Base-by-base conservation (phyloP, 768 basidiomycete genomes). In the Asterophora parasitica region DNA sequence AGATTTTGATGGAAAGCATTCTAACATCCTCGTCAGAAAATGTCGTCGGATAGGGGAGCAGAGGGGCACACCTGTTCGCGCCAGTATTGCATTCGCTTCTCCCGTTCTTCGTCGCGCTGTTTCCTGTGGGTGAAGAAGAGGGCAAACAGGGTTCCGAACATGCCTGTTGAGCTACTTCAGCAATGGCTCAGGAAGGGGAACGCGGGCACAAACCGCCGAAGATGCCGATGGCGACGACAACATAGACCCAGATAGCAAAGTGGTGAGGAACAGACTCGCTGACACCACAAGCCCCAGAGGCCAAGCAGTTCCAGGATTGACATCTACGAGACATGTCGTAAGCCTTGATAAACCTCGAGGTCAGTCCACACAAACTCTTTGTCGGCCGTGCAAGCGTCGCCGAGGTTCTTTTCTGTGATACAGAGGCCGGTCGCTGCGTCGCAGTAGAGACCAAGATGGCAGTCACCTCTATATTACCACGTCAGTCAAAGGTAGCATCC, bases 81-180 rank as follows among this genome's bases (percentile, higher is more conserved):
- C 85, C 91, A 92, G 67, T 93, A 92, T 61, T 91, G 88, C 35
- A 83, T 69, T 55, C 91, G 84, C 65, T 85, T 91, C 68, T 88
- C 83, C 38, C 88, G 83, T 58, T 92, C 89, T 49, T 71, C 65
- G 34, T 83, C 82, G 55, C 91, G 81, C 54, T 85, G 78, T 55
- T 80, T 78, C 32, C 82, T 71, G 57, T 92, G 90, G 6, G 86
- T 56, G 56, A 82, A 72, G 68, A 79, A 92, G 30, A 94, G 71
- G 3, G 76, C 74, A 44, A 79, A 65, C 34, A 92, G 72, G 7
- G 84, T 85, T 12, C 77, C 85, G 50, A 79, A 67, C 77, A 93
- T 89, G 38, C 87, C 91, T 92, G 32, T 20, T 36, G 19, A 35
- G 23, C 26, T 23, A 4, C 42, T 12, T 42, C 34, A 48, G 27